These are phyloP conservation scores for Daldinia bambusicola DNA, from an alignment of 495 filamentous ascomycete genomes.

Conservation along the genomic window DNA sequence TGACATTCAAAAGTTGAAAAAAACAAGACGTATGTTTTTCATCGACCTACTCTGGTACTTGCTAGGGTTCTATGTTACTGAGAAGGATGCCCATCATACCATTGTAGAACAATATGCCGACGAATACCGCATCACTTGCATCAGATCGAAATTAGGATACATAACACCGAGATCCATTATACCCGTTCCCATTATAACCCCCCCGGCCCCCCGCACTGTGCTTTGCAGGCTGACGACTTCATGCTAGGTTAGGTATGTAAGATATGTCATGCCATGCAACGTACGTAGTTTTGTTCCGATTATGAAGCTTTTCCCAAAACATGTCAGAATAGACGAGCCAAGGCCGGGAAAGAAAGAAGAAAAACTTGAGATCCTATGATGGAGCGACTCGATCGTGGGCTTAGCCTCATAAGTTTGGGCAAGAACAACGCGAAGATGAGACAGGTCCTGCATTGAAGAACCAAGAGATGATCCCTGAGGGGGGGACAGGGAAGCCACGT, in stretches of 20 bases:
- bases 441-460: slow-evolving; percentile 23
- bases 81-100: slow-evolving; percentile 4
- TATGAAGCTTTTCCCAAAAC: neutral
- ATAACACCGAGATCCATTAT: neutral
- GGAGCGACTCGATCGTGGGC: slow-evolving; percentile 9
- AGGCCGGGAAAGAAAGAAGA: neutral
- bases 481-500: slow-evolving; percentile 25
- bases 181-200: neutral
- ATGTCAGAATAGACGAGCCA: neutral
- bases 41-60: neutral
- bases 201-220: slow-evolving; percentile 5
- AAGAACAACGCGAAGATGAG: slow-evolving; percentile 33
- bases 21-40: slow-evolving; percentile 11
- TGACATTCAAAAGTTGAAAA: slow-evolving; percentile 1
- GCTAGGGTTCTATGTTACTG: neutral
- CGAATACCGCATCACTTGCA: slow-evolving; percentile 32
- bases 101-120: slow-evolving; percentile 30
- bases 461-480: neutral
- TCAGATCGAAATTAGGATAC: neutral
- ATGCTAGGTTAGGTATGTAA: neutral
- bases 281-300: neutral
- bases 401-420: slow-evolving; percentile 25
- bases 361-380: neutral
- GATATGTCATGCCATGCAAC: neutral
- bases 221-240: slow-evolving; percentile 8